Base-by-base conservation (phyloP, 768 basidiomycete species). In the Thelephora ganbajun region DNA sequence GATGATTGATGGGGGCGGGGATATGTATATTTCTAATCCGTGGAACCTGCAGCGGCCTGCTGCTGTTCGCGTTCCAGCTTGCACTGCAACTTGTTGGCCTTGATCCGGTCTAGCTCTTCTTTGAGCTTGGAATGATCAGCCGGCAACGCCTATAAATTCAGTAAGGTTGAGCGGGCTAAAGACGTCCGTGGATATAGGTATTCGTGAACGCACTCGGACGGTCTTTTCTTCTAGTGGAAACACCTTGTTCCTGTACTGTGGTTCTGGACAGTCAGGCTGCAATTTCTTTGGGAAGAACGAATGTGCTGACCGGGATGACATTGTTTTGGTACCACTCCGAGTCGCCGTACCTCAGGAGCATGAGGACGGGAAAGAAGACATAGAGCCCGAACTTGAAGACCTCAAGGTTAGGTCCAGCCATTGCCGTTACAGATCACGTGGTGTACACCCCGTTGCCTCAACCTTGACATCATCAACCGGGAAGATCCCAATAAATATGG, bases 331-430 rank as follows among this genome's bases (percentile, higher is more conserved):
- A 92, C 89, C 89, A 92, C 36, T 82, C 76, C 5, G 87, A 86
- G 61, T 91, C 85, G 39, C 89, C 88, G 58, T 86, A 91, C 63
- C 90, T 83, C 44, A 89, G 66, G 57, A 92, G 73, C 19, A 85
- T 80, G 42, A 73, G 66, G 49, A 92, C 77, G 9, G 89, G 89
- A 50, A 89, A 79, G 56, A 88, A 88, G 48, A 92, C 77, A 62
- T 92, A 91, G 14, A 89, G 64, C 3, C 77, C 77, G 56, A 92
- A 92, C 66, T 90, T 91, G 79, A 91, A 88, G 14, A 91, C 74
- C 63, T 92, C 89, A 47, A 92, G 78, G 61, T 84, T 86, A 33
- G 85, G 78, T 11, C 84, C 80, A 2, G 71, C 83, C 83, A 85
- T 75, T 65, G 39, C 47, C 14, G n/a, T 16, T 41, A 14, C 39